These are phyloP conservation scores for Colletotrichum orchidophilum DNA, from an alignment of 2,329 filamentous ascomycete species.

Conservation along the genomic window DNA sequence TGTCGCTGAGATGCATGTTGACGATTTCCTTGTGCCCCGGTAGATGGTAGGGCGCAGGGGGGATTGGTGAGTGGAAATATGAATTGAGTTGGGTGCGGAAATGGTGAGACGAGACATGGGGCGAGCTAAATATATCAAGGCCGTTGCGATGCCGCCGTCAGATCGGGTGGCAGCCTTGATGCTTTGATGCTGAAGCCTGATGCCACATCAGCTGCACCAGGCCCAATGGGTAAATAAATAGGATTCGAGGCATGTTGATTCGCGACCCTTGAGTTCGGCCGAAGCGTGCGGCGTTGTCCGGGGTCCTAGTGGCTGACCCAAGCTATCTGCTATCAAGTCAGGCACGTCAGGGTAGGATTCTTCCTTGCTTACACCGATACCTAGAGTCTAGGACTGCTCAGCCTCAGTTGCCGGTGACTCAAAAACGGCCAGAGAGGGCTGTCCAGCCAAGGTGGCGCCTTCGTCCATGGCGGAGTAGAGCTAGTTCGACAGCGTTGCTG, in stretches of 20 bases:
- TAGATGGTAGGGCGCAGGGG: too few species aligned
- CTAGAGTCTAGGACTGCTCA: neutral
- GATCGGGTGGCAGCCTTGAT: neutral
- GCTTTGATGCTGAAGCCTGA: neutral
- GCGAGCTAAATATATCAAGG: neutral
- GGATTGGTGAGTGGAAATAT: neutral
- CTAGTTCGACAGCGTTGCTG: neutral
- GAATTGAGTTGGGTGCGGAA: too few species aligned
- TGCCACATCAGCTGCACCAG: neutral
- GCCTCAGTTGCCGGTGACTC: slow-evolving; percentile 7
- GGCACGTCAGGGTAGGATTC: too few species aligned
- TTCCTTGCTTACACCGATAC: too few species aligned
- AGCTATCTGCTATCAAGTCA: neutral
- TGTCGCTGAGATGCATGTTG: neutral
- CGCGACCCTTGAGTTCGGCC: neutral
- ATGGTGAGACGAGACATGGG: neutral
- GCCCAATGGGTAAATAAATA: neutral
- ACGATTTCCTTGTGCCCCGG: neutral
- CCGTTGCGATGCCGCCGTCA: too few species aligned
- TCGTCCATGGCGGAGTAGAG: too few species aligned
- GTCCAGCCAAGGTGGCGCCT: neutral
- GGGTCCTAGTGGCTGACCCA: neutral
- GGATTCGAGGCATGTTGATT: neutral
- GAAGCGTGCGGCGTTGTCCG: neutral
- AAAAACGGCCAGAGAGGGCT: neutral